Base-by-base conservation (phyloP, 176 grass and related monocot genomes). In the Cenchrus fungigraminus region DNA sequence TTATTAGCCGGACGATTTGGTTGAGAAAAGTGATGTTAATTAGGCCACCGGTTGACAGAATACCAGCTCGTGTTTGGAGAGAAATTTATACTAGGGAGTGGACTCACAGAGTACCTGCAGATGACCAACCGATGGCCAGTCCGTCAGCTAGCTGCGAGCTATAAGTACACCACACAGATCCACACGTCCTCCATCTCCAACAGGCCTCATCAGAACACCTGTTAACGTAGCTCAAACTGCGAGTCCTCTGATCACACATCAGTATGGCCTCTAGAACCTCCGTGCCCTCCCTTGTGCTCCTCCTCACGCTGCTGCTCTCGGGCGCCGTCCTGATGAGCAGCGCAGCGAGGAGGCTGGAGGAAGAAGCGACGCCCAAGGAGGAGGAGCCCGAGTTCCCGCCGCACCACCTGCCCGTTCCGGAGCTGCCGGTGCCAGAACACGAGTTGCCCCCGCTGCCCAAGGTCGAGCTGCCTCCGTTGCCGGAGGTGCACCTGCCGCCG, bases 371-470 rank as follows among this genome's bases (percentile, higher is more conserved):
- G 5, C 9, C 42, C 14, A 6, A 69, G 47, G 28, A 69, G 25
- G 20, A 49, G 0, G 74, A 89, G 17, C 28, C 77, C 44, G 61
- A 73, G 71, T 31, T 28, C 71, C 71, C 71, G 77, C 59, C 77
- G 7, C 77, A 79, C 60, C 82, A 79, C 60, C 82, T 50, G 31
- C 3, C 47, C 50, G 60, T 71, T 54, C 82, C 83, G n/a, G 84
- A 86, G 57, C 63, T 85, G 32, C 82, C 73, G 1, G 72, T 80
- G 63, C 78, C 78, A 2, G 78, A 85, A 10, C 83, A 76, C 12
- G 81, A 79, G 49, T 25, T 74, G 22, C 87, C 81, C 43, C 25
- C 75, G 16, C 37, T 88, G n/a, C 87, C 75, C 25, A 84, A 88
- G 58, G 49, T 79, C 9, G 81, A 88, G 40, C 37, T 88, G 42